phyloP scores from a whole-genome alignment of 2,329 filamentous ascomycete genomes.

The Helminthosporium solani region DNA sequence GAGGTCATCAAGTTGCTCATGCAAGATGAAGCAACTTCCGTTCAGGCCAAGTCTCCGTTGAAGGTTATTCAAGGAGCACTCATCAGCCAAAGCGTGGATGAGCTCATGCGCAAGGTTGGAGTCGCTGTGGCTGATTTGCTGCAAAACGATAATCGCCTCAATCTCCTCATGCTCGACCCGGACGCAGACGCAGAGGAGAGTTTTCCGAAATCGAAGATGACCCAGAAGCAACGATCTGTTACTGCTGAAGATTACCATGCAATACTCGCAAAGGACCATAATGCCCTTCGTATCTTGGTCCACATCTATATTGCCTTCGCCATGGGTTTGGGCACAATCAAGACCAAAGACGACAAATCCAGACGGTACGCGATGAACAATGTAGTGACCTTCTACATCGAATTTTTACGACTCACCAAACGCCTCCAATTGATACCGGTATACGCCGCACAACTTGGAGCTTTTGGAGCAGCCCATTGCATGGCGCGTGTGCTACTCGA shows the following conservation, averaged over 20 bases:
- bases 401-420: constrained; percentile 69
- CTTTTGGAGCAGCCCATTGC: constrained; percentile 65
- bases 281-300: constrained; percentile 48
- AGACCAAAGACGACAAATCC: constrained; percentile 28
- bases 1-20: constrained; percentile 63
- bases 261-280: constrained; percentile 42
- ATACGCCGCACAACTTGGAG: constrained; percentile 78
- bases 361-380: constrained; percentile 62
- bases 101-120: constrained; percentile 48
- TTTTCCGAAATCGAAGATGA: constrained; percentile 20
- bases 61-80: constrained; percentile 77
- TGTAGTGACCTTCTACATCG: constrained; percentile 78
- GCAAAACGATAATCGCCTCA: constrained; percentile 25
- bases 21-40: constrained; percentile 55
- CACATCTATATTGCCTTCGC: constrained; percentile 64
- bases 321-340: constrained; percentile 46
- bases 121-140: constrained; percentile 44
- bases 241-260: constrained; percentile 29
- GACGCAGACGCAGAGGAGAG: constrained; percentile 21
- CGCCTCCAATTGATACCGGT: constrained; percentile 79
- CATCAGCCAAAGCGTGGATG: constrained; percentile 60
- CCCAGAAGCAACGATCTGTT: constrained; percentile 18
- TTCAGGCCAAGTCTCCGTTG: constrained; percentile 64
- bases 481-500: constrained; percentile 76
- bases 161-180: constrained; percentile 36